Evolutionary conservation across 148 eudicot genomes (phyloP), one percentile per base, ranked within the genome.

Genomic region (Euryodendron excelsum): DNA sequence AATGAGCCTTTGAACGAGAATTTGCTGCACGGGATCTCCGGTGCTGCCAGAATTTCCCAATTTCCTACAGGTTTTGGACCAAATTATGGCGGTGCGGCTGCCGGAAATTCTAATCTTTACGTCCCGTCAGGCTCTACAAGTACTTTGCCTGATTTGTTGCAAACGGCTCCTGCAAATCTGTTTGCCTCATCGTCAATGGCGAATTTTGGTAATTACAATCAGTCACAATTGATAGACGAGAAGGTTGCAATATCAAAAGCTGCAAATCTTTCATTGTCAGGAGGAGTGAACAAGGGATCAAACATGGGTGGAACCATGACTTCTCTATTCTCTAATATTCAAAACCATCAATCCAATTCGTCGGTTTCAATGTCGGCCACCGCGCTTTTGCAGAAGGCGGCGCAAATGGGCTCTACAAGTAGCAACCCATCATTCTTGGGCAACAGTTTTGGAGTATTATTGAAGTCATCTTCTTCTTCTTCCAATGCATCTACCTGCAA

Each of bases 331-430:
- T 74, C 84, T 3, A 75, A 79, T 39, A 69, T 44, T 13, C 86
- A 83, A 20, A 77, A 3, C 75, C 75, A 76, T 28, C 77, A 39
- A n/a, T 67, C 80, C 15, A 80, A 69, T 58, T 73, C 91, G 10
- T 41, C 79, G 1, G 77, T 83, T 7, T 92, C 96, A 2, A 94
- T 93, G 99, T 93, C 99, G 0, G 99, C 99, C 48, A 96, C 98
- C 11, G 99, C 99, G 0, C 90, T 96, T 6, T 84, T 96, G 3
- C 98, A 93, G 68, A 96, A 88, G 81, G 99, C 99, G 2, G 98
- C 99, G 21, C 98, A 90, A 44, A 86, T 96, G 81, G 99, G 99
- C 0, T 91, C 97, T 1, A 85, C 92, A 2, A 79, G 87, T 44
- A 91, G 91, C 85, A 89, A 80, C 73, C 81, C 87, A 23, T 71